These are phyloP conservation scores for Metschnikowia arizonensis DNA, from an alignment of 805 yeast genomes.

Conservation along the genomic window DNA sequence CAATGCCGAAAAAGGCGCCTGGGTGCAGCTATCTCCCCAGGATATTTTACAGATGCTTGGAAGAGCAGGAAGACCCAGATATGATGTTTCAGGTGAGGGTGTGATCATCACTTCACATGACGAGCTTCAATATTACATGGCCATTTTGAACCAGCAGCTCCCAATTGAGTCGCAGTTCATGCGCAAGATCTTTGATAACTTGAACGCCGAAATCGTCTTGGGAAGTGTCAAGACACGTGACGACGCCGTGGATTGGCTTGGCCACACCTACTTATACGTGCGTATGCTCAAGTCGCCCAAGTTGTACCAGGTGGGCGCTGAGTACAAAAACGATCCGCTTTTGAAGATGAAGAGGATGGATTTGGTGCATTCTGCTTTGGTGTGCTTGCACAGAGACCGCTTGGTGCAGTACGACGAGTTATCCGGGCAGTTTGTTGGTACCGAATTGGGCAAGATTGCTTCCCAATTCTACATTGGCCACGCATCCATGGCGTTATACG, in stretches of 20 bases:
- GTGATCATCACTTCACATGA: slow-evolving; percentile 83
- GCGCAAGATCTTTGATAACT: slow-evolving; percentile 60
- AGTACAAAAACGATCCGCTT: slow-evolving; percentile 46
- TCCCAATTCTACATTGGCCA: slow-evolving; percentile 81
- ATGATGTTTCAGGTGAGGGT: slow-evolving; percentile 91
- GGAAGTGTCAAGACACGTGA: slow-evolving; percentile 58
- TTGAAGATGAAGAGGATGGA: slow-evolving; percentile 57
- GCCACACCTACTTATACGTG: slow-evolving; percentile 71
- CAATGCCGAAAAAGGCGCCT: slow-evolving; percentile 82
- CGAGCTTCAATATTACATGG: slow-evolving; percentile 83
- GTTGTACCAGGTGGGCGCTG: slow-evolving; percentile 70
- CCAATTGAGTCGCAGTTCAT: slow-evolving; percentile 90
- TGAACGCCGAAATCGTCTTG: slow-evolving; percentile 83
- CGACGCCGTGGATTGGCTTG: slow-evolving; percentile 79
- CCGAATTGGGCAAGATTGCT: slow-evolving; percentile 78
- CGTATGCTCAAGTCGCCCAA: slow-evolving; percentile 73
- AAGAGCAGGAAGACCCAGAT: slow-evolving; percentile 95
- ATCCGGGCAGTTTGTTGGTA: slow-evolving; percentile 35
- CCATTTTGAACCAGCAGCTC: slow-evolving; percentile 83
- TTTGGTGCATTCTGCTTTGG: slow-evolving; percentile 72
- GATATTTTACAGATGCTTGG: slow-evolving; percentile 97
- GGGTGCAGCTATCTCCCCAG: slow-evolving; percentile 92
- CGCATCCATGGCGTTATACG: slow-evolving; percentile 66
- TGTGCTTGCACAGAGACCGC: slow-evolving; percentile 50
- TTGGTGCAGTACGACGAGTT: slow-evolving; percentile 55